These are phyloP conservation scores for Decorospora gaudefroyi DNA, from an alignment of 2,329 filamentous ascomycete species.

Conservation along the genomic window DNA sequence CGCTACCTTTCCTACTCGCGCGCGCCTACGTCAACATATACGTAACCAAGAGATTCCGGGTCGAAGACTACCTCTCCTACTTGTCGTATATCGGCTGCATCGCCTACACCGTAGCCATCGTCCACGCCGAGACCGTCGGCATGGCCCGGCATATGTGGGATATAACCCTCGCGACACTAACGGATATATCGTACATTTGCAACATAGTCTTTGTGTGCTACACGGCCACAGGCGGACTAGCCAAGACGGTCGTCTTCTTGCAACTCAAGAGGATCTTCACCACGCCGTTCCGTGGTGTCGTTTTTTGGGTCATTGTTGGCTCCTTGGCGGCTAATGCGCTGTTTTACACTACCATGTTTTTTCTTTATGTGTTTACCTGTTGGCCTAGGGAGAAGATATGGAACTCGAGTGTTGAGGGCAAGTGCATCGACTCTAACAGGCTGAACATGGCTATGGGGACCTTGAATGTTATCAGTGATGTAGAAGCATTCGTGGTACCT, in stretches of 20 bases:
- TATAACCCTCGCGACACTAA: background rate
- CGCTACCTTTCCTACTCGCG: background rate
- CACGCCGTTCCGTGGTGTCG: slow-evolving; percentile 1
- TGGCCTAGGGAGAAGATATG: slow-evolving; percentile 15
- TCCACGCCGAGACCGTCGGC: too few relatives aligned
- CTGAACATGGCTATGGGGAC: slow-evolving; percentile 14
- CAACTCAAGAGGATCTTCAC: slow-evolving; percentile 21
- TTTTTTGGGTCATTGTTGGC: slow-evolving; percentile 15
- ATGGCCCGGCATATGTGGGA: slow-evolving; percentile 13
- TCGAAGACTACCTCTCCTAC: too few relatives aligned
- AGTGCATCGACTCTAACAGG: slow-evolving; percentile 12
- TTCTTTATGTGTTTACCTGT: slow-evolving; percentile 20
- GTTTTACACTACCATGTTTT: slow-evolving; percentile 13
- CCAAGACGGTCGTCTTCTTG: slow-evolving; percentile 11
- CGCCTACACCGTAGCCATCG: too few relatives aligned
- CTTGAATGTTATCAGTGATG: slow-evolving; percentile 16
- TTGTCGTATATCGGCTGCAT: too few relatives aligned
- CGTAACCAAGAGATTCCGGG: too few relatives aligned
- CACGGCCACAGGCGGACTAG: slow-evolving; percentile 3
- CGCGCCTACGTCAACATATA: slow-evolving; percentile 1
- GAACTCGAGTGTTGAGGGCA: slow-evolving; percentile 8
- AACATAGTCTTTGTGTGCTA: slow-evolving; percentile 1
- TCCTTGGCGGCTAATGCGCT: slow-evolving; percentile 12
- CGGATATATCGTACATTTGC: background rate
- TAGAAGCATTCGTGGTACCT: slow-evolving; percentile 23